Evolutionary conservation across 2,329 filamentous ascomycete genomes (phyloP), one percentile per base, ranked within the genome.

Genomic region (Immersiporthe knoxdaviesiana): DNA sequence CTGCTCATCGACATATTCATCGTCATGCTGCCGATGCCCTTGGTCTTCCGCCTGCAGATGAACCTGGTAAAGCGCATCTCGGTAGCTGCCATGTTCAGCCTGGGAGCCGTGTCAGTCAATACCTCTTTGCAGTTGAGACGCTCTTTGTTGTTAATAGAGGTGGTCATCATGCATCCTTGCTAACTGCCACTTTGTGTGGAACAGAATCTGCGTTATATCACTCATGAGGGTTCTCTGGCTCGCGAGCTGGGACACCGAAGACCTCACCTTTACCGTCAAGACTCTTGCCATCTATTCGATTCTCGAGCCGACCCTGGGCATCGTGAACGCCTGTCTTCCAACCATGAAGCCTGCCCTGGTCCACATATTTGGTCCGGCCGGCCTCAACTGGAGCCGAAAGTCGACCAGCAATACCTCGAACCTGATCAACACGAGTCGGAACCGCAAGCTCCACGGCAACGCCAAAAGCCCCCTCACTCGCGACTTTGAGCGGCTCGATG

Each of bases 301-400:
- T 16, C 63, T 65, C 10, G 63, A 65, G 21, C 63, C 63, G 7
- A 65, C 63, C 3, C 32, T 65, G 7, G 63, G 63, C 30, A 52
- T 65, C 11, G 63, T 65, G 30, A 65, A 65, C 32, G 18, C 44
- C 10, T 65, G 63, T 27, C 63, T 65, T 4, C 63, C 63, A 1
- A 65, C 63, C 10, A 54, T 65, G 30, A 65, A 39, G 30, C 63
- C 63, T 3, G 63, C 63, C 2, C 24, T 65, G 32, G 18, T 54
- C 44, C 37, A 39, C 11, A 39, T 39, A 39, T 39, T 39, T 12
- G 37, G 37, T 7, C 37, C 37, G 37, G 11, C 7, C 11, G 37
- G 37, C 37, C 37, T 39, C 37, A 39, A 39, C 37, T 39, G 37
- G 37, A 39, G 37, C 37, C 37, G 37, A 12, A 39, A 12, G 11